phyloP scores from a whole-genome alignment of 2,329 filamentous ascomycete genomes.

The Pseudocercospora eumusae region DNA sequence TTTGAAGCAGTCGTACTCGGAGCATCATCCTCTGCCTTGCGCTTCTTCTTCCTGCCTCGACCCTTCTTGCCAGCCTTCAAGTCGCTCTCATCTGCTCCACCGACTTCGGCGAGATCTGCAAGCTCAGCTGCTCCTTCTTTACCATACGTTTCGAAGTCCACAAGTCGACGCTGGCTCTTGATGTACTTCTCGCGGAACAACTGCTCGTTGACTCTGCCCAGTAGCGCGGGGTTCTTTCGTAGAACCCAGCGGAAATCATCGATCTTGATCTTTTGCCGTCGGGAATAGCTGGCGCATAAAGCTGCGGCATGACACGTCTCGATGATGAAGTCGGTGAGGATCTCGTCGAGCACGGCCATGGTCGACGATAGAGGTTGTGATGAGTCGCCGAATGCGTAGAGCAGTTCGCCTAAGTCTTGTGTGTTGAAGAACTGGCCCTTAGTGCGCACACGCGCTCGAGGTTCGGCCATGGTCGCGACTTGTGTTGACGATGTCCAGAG shows the following conservation, averaged over 20 bases:
- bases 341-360: slow-evolving; percentile 85
- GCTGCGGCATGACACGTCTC: slow-evolving; percentile 90
- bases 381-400: slow-evolving; percentile 79
- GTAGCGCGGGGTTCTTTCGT: slow-evolving; percentile 77
- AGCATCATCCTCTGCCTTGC: slow-evolving; percentile 36
- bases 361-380: slow-evolving; percentile 78
- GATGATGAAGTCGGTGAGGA: slow-evolving; percentile 94
- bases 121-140: slow-evolving; percentile 49
- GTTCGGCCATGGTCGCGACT: slow-evolving; percentile 47
- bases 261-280: slow-evolving; percentile 95
- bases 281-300: slow-evolving; percentile 78
- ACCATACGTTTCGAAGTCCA: slow-evolving; percentile 67
- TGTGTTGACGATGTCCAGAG: background rate
- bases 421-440: slow-evolving; percentile 51
- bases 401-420: slow-evolving; percentile 55
- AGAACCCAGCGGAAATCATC: slow-evolving; percentile 97
- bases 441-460: slow-evolving; percentile 50
- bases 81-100: slow-evolving; percentile 51
- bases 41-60: slow-evolving; percentile 36
- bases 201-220: slow-evolving; percentile 87
- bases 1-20: slow-evolving; percentile 14
- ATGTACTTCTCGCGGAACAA: slow-evolving; percentile 85
- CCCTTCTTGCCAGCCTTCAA: slow-evolving; percentile 35
- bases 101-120: slow-evolving; percentile 61
- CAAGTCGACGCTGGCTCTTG: slow-evolving; percentile 76